Evolutionary conservation across 2,329 filamentous ascomycete genomes (phyloP), one percentile per base, ranked within the genome.

Genomic region (Colletotrichum horii): DNA sequence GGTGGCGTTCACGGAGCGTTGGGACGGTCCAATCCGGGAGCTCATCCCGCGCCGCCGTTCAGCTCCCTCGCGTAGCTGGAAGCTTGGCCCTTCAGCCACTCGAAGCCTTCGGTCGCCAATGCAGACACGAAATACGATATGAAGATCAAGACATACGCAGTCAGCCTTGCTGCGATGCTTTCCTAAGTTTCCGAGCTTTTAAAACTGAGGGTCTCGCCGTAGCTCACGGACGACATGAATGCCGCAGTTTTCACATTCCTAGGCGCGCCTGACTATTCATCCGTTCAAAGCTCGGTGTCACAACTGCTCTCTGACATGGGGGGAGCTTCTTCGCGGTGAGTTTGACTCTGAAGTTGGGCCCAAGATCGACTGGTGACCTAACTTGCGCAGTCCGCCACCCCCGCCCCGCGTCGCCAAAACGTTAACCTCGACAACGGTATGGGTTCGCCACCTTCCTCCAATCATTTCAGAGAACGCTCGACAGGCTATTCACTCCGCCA

Each of bases 391-490:
- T 61, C 71, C 71, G 43, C 65, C 66, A 43, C 67, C 62, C 67
- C 65, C 56, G 43, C 76, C 70, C 38, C 75, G 67, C 22, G 65
- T 74, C 22, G 56, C 77, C n/a, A 76, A 69, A 58, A 74, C 67
- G 52, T 69, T 77, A 24, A 60, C 36, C 3, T 74, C 67, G 32
- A 72, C 70, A n/a, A 78, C 72, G 24, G 58, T 68, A 8, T 72
- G 65, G 72, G 48, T 76, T 56, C 64, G 68, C 56, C 72, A 78
- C 34, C 71, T 77, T 6, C 77, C 78, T n/a, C 78, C 76, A 9
- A 68, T 77, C 52, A 75, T 76, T 36, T 76, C 70, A 30, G 26
- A 67, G n/a, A 62, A 30, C 22, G 64, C 76, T 12, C 38, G 28
- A 34, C 62, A 74, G 34, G 77, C 58, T 16, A 72, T 79, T 22